Evolutionary conservation across 2,329 filamentous ascomycete species (phyloP).

Genomic region (Aureobasidium sp.): DNA sequence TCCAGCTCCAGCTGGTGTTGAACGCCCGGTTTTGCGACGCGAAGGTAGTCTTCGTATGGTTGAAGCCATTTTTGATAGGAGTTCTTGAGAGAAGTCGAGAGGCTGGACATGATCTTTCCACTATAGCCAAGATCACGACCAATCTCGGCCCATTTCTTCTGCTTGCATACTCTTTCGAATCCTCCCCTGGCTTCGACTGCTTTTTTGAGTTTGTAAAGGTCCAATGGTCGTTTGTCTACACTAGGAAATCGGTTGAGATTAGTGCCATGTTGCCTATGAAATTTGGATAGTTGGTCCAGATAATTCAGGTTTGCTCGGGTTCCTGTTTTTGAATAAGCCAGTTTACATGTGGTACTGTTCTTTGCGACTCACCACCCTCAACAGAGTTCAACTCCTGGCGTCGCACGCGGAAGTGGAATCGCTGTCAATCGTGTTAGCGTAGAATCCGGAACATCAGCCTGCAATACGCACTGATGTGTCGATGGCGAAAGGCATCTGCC

Average conservation of each 20-base stretch:
- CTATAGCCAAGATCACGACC: constrained; percentile 94
- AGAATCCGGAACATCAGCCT: constrained; percentile 6
- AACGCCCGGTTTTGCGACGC: constrained; percentile 87
- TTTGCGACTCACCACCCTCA: constrained; percentile 68
- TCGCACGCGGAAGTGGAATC: constrained; percentile 92
- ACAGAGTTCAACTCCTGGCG: constrained; percentile 96
- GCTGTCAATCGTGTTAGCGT: constrained; percentile 49
- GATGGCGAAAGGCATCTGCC: constrained; percentile 93
- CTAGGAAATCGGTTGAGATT: constrained; percentile 91
- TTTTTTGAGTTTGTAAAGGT: constrained; percentile 93
- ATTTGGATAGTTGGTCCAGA: constrained; percentile 88
- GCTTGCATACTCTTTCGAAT: constrained; percentile 93
- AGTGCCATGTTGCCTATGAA: constrained; percentile 92
- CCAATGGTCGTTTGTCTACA: constrained; percentile 93
- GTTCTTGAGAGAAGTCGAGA: constrained; percentile 96
- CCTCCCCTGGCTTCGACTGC: constrained; percentile 90
- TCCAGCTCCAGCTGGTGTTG: constrained; percentile 91
- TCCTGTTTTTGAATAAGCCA: constrained; percentile 46
- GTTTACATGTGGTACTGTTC: constrained; percentile 1
- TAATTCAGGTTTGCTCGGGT: constrained; percentile 95
- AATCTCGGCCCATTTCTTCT: constrained; percentile 99
- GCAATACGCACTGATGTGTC: constrained; percentile 74
- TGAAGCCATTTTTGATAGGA: constrained; percentile 96
- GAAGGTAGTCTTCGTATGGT: constrained; percentile 91
- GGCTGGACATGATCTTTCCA: constrained; percentile 98